A percentile compares a stretch with the other conserved stretches of the same genome.
phyloP scores from a whole-genome alignment of 208 protist species.

The Acanthamoeba healyi region DNA sequence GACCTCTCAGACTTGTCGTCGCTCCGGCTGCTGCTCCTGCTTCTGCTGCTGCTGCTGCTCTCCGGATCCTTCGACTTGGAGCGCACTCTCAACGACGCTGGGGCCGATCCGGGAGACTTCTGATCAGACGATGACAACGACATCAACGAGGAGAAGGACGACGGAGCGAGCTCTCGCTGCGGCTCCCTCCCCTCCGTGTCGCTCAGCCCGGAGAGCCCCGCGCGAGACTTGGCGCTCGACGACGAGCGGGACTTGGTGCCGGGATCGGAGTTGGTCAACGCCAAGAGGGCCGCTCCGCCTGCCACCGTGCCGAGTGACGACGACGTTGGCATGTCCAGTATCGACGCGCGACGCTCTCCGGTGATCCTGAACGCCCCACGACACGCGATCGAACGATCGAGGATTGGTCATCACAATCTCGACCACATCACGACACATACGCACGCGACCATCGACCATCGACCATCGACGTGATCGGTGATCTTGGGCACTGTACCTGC shows the following conservation, averaged over 20 bases:
- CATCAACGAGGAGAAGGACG: neutral
- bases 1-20: neutral
- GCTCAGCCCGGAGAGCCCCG: neutral
- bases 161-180: too few species aligned
- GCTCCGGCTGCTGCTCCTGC: neutral
- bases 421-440: too few species aligned
- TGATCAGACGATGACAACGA: neutral
- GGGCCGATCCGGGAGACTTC: neutral
- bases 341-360: too few species aligned
- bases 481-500: too few species aligned
- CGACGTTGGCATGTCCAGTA: neutral
- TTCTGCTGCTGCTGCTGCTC: neutral
- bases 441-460: neutral
- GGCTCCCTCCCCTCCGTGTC: neutral
- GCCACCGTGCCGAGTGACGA: neutral
- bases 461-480: neutral
- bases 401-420: neutral
- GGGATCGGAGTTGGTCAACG: neutral
- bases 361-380: too few species aligned
- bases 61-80: neutral
- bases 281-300: neutral
- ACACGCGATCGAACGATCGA: too few species aligned
- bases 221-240: neutral
- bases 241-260: too few species aligned
- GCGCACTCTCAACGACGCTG: neutral